Conservation (phyloP, 208 protist species). For the Leishmania guyanensis region DNA sequence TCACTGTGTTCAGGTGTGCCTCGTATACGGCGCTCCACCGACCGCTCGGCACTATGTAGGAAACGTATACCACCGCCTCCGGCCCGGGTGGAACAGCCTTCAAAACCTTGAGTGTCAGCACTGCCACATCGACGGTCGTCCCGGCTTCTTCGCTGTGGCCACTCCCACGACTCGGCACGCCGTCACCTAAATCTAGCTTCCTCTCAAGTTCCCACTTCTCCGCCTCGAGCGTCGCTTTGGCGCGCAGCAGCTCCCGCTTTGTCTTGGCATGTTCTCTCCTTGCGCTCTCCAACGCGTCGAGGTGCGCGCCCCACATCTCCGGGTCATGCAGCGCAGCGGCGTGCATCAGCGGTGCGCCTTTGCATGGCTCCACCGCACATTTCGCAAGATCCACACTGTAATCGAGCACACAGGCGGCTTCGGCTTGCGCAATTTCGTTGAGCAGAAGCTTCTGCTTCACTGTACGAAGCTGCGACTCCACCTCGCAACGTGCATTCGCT, state of each 20-base stretch:
- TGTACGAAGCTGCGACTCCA: slow-evolving; percentile 21
- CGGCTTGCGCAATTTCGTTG: slow-evolving; percentile 23
- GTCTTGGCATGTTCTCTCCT: slow-evolving; percentile 8
- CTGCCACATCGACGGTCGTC: slow-evolving; percentile 9
- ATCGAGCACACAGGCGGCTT: slow-evolving; percentile 13
- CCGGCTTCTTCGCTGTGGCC: neutral
- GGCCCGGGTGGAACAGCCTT: slow-evolving; percentile 18
- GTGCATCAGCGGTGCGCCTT: slow-evolving; percentile 2
- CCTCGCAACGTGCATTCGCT: slow-evolving; percentile 12
- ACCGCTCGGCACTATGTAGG: slow-evolving; percentile 21
- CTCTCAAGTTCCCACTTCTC: slow-evolving; percentile 10
- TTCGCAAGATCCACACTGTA: slow-evolving; percentile 11
- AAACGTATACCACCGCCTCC: slow-evolving; percentile 30
- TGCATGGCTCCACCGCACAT: slow-evolving; percentile 10
- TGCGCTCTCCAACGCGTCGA: slow-evolving; percentile 19
- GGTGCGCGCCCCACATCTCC: slow-evolving; percentile 21
- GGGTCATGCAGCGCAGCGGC: slow-evolving; percentile 14
- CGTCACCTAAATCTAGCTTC: neutral
- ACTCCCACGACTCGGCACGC: neutral
- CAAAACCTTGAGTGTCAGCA: slow-evolving; percentile 33
- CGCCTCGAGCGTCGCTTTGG: slow-evolving; percentile 11
- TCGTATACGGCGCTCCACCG: slow-evolving; percentile 26
- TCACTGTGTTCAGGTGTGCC: slow-evolving; percentile 25
- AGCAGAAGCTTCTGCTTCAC: slow-evolving; percentile 20
- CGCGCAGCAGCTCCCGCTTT: slow-evolving; percentile 18